Evolutionary conservation across 75 land plant genomes (phyloP).

Genomic region (Cunninghamia lanceolata): DNA sequence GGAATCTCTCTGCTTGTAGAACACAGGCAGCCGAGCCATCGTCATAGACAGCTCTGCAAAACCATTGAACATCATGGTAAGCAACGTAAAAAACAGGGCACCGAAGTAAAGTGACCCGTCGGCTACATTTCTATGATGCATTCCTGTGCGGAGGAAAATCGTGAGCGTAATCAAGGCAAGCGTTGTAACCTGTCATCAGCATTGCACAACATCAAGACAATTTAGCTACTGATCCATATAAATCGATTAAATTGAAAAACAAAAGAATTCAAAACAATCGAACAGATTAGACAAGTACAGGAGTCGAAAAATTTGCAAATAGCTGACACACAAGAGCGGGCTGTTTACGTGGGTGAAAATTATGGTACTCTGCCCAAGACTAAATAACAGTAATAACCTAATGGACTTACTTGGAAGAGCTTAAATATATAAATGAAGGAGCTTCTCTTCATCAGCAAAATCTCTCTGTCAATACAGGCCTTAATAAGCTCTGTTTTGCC

Average conservation of each 20-base stretch:
- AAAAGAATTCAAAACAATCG: no score
- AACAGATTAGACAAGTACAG: no score
- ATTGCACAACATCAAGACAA: neutral
- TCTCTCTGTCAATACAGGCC: conserved; percentile 32
- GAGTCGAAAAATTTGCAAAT: no score
- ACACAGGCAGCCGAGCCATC: conserved; percentile 45
- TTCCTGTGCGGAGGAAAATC: conserved; percentile 40
- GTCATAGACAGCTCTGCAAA: conserved; percentile 43
- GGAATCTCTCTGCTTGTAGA: conserved; percentile 70
- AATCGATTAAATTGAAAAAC: no score
- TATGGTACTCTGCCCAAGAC: neutral
- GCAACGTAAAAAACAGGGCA: conserved; percentile 40
- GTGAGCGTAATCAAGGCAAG: conserved; percentile 44
- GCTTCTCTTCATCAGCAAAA: conserved; percentile 47
- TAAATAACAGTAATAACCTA: neutral
- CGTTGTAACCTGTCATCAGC: conserved; percentile 23
- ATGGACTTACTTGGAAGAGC: conserved; percentile 14
- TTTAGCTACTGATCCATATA: no score
- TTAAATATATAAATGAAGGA: conserved; percentile 42
- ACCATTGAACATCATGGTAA: conserved; percentile 53
- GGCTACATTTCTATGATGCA: conserved; percentile 14
- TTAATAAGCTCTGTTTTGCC: conserved; percentile 33
- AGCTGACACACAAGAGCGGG: no score
- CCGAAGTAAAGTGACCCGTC: conserved; percentile 45
- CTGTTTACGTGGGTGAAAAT: no score